phyloP scores from a whole-genome alignment of 164 flowering plant species.

The Magnolia sinica region DNA sequence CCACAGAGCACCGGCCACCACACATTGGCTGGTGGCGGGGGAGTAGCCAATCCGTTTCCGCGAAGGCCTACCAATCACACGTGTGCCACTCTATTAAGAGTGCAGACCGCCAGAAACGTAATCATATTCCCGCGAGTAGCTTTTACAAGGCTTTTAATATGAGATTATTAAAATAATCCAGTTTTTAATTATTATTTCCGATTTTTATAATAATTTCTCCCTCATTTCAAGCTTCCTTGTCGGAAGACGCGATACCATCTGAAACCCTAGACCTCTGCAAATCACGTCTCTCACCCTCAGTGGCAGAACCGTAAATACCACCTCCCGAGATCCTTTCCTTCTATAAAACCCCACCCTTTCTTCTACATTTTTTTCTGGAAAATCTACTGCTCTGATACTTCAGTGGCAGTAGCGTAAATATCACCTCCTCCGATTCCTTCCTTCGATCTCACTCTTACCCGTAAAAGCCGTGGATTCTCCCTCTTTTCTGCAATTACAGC shows the following conservation, averaged over 20 bases:
- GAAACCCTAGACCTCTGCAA: not conserved
- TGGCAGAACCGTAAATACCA: slow-evolving; percentile 5
- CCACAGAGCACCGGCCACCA: too few relatives aligned
- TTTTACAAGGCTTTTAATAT: too few relatives aligned
- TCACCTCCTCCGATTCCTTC: slow-evolving; percentile 1
- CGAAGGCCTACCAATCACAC: not conserved
- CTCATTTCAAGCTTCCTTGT: slow-evolving; percentile 1
- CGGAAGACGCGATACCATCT: not conserved
- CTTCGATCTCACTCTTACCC: not conserved
- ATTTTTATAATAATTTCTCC: not conserved
- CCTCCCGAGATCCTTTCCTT: not conserved
- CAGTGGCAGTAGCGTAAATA: not conserved
- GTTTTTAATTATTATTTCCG: too few relatives aligned
- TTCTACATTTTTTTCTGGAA: not conserved
- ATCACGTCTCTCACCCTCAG: not conserved
- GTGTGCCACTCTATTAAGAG: not conserved
- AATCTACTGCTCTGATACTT: not conserved
- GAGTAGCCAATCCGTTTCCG: too few relatives aligned
- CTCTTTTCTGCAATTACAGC: not conserved
- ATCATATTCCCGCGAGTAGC: not conserved
- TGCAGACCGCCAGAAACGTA: not conserved
- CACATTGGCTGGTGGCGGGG: too few relatives aligned
- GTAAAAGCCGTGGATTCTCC: not conserved
- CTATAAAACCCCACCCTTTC: not conserved
- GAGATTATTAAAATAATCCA: too few relatives aligned